A percentile compares a stretch with the other conserved stretches of the same genome.
Conservation (phyloP, 2,329 filamentous ascomycete genomes). For the Colletotrichum spinosum region DNA sequence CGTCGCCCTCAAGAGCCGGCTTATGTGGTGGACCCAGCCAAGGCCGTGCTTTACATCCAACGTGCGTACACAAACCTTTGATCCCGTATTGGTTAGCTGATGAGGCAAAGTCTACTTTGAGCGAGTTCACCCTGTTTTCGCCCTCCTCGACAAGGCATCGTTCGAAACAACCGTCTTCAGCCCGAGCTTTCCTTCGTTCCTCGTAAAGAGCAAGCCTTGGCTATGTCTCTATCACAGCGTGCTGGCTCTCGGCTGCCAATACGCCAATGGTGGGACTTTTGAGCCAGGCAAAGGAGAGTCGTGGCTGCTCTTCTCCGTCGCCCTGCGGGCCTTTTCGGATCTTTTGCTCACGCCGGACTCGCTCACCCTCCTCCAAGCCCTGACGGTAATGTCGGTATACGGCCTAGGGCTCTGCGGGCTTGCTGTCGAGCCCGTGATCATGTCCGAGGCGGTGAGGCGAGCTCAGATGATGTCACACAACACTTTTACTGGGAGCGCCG, state of each 20-base stretch:
- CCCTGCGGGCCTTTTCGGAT: constrained; percentile 50
- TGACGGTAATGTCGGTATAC: constrained; percentile 47
- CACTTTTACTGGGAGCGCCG: constrained; percentile 36
- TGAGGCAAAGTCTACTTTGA: constrained; percentile 50
- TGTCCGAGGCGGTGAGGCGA: constrained; percentile 45
- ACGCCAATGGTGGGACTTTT: constrained; percentile 49
- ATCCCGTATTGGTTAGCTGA: neutral
- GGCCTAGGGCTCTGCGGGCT: constrained; percentile 44
- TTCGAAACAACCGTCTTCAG: constrained; percentile 49
- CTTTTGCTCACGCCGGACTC: constrained; percentile 46
- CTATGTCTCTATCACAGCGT: constrained; percentile 52
- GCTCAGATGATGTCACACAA: constrained; percentile 44
- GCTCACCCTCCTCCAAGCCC: constrained; percentile 44
- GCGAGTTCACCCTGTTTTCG: constrained; percentile 51
- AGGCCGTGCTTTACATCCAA: neutral
- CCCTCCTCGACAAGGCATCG: constrained; percentile 50
- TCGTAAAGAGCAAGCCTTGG: constrained; percentile 46
- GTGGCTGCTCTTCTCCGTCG: constrained; percentile 53
- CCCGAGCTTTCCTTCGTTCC: constrained; percentile 41
- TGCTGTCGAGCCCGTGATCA: constrained; percentile 46
- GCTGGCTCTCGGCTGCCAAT: constrained; percentile 52
- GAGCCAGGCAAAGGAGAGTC: constrained; percentile 51
- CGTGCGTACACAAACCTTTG: no score
- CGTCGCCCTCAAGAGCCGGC: constrained; percentile 12
- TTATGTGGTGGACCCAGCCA: constrained; percentile 6